Evolutionary conservation across 2,329 filamentous ascomycete species (phyloP).

Genomic region (Stagonosporopsis vannaccii): DNA sequence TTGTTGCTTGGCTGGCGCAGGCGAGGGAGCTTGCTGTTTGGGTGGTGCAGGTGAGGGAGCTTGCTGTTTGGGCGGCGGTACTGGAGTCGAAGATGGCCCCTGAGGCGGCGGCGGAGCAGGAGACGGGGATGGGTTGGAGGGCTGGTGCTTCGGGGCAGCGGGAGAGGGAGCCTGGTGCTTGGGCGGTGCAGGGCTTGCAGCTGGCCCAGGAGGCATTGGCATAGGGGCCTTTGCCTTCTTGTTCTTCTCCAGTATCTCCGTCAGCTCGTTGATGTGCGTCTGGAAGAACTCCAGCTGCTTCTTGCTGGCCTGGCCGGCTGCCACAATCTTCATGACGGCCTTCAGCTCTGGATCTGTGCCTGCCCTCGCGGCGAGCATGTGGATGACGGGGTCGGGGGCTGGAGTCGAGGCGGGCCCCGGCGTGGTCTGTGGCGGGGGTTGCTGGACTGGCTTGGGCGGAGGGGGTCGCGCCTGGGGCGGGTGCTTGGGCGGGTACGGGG

Average conservation of each 20-base stretch:
- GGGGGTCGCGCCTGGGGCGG: conserved; percentile 41
- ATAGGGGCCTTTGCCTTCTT: conserved; percentile 39
- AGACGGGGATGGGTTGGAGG: neutral
- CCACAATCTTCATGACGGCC: conserved; percentile 83
- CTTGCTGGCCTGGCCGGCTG: conserved; percentile 74
- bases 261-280: conserved; percentile 80
- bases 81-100: conserved; percentile 14
- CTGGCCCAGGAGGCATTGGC: conserved; percentile 20
- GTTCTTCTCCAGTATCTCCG: conserved; percentile 56
- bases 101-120: conserved; percentile 29
- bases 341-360: conserved; percentile 76
- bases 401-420: conserved; percentile 40
- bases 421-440: conserved; percentile 28
- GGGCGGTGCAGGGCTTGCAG: conserved; percentile 19
- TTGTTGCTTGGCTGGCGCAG: conserved; percentile 16
- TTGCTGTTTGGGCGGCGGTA: conserved; percentile 25
- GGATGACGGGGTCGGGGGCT: conserved; percentile 77
- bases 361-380: conserved; percentile 77
- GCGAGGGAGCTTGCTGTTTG: neutral
- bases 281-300: conserved; percentile 80
- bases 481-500: conserved; percentile 11
- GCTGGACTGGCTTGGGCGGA: conserved; percentile 39
- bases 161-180: conserved; percentile 19
- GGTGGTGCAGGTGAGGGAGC: conserved; percentile 17
- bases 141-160: conserved; percentile 12